These are phyloP conservation scores for Dictyostelium discoideum DNA, from an alignment of 78 protist species.

Conservation along the genomic window dicty_2.7 NC_007091.3:2478001-2478500, in stretches of 20 bases:
- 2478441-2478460: neutral
- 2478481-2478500: neutral
- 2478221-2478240: neutral
- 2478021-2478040: neutral
- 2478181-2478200: slow-evolving; percentile 2
- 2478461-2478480: neutral
- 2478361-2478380: neutral
- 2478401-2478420: neutral
- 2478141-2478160: slow-evolving; percentile 60
- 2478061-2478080: too few relatives aligned
- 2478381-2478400: neutral
- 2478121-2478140: neutral
- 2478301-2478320: neutral
- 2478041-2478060: neutral
- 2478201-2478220: neutral
- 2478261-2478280: slow-evolving; percentile 18
- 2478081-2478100: too few relatives aligned
- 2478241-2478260: neutral
- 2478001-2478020: neutral
- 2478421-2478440: neutral
- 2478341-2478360: slow-evolving; percentile 7
- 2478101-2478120: too few relatives aligned
- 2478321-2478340: slow-evolving; percentile 30
- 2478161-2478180: slow-evolving; percentile 38
- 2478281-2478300: slow-evolving; percentile 25